Base-by-base conservation (phyloP, 371 early-diverging fungal species). In the Apophysomyces variabilis region DNA sequence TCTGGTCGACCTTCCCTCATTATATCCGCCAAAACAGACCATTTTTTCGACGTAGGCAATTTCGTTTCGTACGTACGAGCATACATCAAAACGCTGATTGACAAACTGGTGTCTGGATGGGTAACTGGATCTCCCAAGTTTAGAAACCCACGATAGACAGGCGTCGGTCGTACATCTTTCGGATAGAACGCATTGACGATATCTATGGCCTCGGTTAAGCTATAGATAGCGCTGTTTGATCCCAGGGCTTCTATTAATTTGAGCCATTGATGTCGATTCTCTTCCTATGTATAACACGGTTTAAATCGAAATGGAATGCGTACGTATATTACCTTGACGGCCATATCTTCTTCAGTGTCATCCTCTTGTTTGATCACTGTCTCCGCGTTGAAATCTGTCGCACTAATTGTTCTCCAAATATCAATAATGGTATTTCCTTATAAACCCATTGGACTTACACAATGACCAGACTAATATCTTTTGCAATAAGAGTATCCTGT, bases 81-180 rank as follows among this genome's bases (percentile, higher is more conserved):
- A 70, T 84, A 92, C 74, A 87, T 87, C 8, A 72, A 72, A 3
- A 91, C 78, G 13, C 77, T 79, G 38, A 92, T 85, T 0, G 78
- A 46, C 12, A 91, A 54, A 3, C 82, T 60, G 7, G 76, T 46
- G 6, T 76, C 76, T 1, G 75, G 72, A 58, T 76, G 65, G 4
- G 12, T 18, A 26, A 67, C 66, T 0, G 82, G 71, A 58, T 87
- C 83, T 1, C 91, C 90, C 4, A 92, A 64, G 12, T 74, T 70
- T 50, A 89, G 71, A 38, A 67, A 73, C 0, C 89, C 89, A 18
- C 88, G 82, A 62, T 79, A 89, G 3, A 84, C 67, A 0, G 91
- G 81, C 4, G 83, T 78, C 0, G 90, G 85, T 26, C 77, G 75
- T 16, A 92, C 85, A 41, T 78, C 72, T 59, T 86, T 87, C 1